Conservation (phyloP, 352 stramenopile species). For the Stephanocyclus meneghinianus region DNA sequence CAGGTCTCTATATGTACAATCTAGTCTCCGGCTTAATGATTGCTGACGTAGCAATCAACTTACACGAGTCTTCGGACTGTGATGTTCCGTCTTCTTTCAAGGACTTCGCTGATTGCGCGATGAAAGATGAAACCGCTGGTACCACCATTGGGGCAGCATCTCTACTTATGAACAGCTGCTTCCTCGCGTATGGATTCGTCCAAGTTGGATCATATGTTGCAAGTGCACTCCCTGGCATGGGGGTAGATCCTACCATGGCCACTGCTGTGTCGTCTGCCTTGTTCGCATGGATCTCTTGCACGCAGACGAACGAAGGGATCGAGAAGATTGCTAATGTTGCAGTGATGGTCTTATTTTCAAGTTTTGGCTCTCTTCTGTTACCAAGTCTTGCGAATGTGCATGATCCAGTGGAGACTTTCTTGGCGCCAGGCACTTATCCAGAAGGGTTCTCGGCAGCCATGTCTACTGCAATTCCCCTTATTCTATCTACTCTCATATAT, state of each 20-base stretch:
- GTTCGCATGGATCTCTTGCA: conserved; percentile 42
- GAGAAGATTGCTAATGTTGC: conserved; percentile 53
- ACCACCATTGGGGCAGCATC: conserved; percentile 50
- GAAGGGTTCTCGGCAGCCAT: conserved; percentile 4
- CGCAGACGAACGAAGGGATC: conserved; percentile 53
- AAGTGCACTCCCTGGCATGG: conserved; percentile 18
- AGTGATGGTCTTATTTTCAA: conserved; percentile 65
- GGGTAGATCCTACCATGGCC: conserved; percentile 25
- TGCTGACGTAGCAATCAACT: conserved; percentile 74
- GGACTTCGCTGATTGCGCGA: conserved; percentile 69
- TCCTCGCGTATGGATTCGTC: conserved; percentile 59
- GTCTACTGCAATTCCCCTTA: conserved; percentile 36
- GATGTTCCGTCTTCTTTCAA: conserved; percentile 76
- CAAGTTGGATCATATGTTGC: conserved; percentile 38
- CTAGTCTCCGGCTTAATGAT: conserved; percentile 69
- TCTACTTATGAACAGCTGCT: conserved; percentile 65
- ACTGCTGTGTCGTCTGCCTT: conserved; percentile 25
- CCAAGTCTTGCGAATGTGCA: conserved; percentile 43
- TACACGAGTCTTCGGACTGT: conserved; percentile 58
- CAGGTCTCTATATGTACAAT: conserved; percentile 66
- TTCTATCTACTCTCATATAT: conserved; percentile 66
- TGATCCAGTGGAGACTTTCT: conserved; percentile 53
- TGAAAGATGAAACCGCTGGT: conserved; percentile 36
- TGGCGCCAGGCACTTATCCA: conserved; percentile 37
- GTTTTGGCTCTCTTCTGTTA: conserved; percentile 19